A percentile compares a stretch with the other conserved stretches of the same genome.
These are phyloP conservation scores for Lanmaoa pseudosensibilis DNA, from an alignment of 768 basidiomycete genomes.

Conservation along the genomic window DNA sequence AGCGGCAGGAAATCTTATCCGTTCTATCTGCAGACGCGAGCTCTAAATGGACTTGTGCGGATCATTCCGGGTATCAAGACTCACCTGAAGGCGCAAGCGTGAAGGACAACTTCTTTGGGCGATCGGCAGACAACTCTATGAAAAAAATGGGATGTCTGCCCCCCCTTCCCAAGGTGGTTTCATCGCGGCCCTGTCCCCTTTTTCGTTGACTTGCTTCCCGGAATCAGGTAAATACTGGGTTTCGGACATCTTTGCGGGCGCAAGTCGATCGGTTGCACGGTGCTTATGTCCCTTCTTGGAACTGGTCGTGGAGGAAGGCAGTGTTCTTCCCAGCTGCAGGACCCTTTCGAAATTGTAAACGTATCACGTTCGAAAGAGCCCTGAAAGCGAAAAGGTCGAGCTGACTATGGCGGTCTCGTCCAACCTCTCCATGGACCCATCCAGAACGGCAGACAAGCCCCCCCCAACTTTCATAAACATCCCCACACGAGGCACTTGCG, in stretches of 20 bases:
- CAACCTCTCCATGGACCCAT: background rate
- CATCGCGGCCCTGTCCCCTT: background rate
- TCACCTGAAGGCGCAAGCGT: conserved; percentile 14
- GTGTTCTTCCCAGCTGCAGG: conserved; percentile 6
- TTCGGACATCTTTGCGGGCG: conserved; percentile 3
- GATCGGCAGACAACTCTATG: conserved; percentile 12
- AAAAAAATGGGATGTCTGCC: background rate
- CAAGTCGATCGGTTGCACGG: background rate
- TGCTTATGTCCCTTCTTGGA: background rate
- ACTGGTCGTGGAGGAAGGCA: background rate
- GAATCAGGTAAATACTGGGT: background rate
- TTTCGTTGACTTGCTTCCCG: background rate
- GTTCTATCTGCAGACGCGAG: conserved; percentile 23
- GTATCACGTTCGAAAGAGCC: background rate
- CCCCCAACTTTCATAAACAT: background rate
- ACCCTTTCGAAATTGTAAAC: background rate
- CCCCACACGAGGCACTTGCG: conserved; percentile 24
- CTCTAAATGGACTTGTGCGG: conserved; percentile 22
- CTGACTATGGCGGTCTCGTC: background rate
- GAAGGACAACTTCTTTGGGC: conserved; percentile 12
- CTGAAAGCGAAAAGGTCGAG: background rate
- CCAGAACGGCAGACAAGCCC: background rate
- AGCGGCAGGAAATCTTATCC: conserved; percentile 20
- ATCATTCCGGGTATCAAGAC: conserved; percentile 27
- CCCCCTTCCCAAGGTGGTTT: background rate